Evolutionary conservation across 2,329 filamentous ascomycete species (phyloP), one percentile per base, ranked within the genome.

Genomic region (Metarhizium robertsii): DNA sequence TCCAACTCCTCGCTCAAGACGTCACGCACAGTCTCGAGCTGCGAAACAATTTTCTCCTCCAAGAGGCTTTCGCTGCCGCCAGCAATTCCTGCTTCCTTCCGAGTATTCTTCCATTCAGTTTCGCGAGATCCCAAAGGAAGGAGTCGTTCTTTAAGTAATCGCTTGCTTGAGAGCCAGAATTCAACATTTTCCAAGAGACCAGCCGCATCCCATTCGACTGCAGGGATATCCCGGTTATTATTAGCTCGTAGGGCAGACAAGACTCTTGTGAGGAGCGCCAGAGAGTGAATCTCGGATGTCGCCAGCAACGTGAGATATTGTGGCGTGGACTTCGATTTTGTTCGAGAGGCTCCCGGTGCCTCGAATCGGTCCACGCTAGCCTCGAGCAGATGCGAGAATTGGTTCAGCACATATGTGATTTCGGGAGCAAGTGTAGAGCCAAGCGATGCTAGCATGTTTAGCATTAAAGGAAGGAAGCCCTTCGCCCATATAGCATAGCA

Each of bases 401-500:
- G 87, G 66, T 95, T 95, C 32, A 99, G 78, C 66, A 97, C 95
- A 56, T 86, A 85, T 0, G 88, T 83, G 6, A 97, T 83, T 69
- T 99, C 94, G 0, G 86, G 83, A 0, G 91, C 92, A 50, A 95
- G 84, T 2, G 89, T 87, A 1, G 85, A 80, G 11, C 91, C 90
- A 18, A 99, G 83, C 11, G 88, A 84, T 57, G 87, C 84, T 20
- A 99, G 80, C 32, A 99, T 78, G 68, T 97, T 97, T 48, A 99
- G 79, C 58, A 92, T 86, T 18, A 99, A 75, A 0, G 94, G 94
- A 3, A 99, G 77, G 56, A 97, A 81, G 1, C 90, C 94, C 61
- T 89, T 87, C 20, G 85, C 84, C 94, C 94, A 99, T 64, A 97
- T 92, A 53, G 81, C 81, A 73, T 95, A 95, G 65, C 95, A 84